A percentile compares a stretch with the other conserved stretches of the same genome.
phyloP scores from a whole-genome alignment of 1,284 basidiomycete genomes.

The Ceratobasidium sp. region DNA sequence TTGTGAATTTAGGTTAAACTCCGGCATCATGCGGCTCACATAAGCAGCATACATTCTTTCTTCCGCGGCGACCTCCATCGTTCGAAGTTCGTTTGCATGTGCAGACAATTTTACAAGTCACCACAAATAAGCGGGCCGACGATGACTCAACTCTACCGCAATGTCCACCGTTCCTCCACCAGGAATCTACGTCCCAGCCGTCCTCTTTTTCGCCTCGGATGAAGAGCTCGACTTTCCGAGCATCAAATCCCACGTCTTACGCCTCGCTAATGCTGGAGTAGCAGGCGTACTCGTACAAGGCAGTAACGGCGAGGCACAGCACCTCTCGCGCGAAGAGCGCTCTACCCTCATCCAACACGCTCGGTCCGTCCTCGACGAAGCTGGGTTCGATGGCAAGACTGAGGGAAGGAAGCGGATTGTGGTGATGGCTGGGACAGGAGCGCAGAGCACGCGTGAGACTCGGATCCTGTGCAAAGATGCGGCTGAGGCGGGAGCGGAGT shows the following conservation, averaged over 20 bases:
- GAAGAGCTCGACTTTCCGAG: constrained; percentile 72
- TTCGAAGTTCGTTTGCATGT: too few relatives aligned
- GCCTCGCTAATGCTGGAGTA: constrained; percentile 77
- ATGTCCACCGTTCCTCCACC: constrained; percentile 65
- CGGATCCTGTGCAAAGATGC: constrained; percentile 50
- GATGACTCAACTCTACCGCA: constrained; percentile 10
- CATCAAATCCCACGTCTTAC: constrained; percentile 73
- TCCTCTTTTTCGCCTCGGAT: constrained; percentile 75
- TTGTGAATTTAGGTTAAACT: too few relatives aligned
- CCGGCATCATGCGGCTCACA: too few relatives aligned
- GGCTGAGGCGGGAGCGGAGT: constrained; percentile 47
- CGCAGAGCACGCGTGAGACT: constrained; percentile 50
- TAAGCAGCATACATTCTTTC: too few relatives aligned
- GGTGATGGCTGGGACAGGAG: constrained; percentile 50
- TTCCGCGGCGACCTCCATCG: too few relatives aligned
- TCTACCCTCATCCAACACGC: constrained; percentile 48
- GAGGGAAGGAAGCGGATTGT: constrained; percentile 29
- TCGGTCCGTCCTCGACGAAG: constrained; percentile 48
- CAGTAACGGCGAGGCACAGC: constrained; percentile 62
- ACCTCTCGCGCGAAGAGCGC: constrained; percentile 50
- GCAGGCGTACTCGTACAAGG: constrained; percentile 82
- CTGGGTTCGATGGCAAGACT: constrained; percentile 29
- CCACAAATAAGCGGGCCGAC: too few relatives aligned
- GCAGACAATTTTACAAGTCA: too few relatives aligned
- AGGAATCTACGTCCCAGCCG: constrained; percentile 80